Percentiles rank a stretch among this genome's conserved stretches.
Evolutionary conservation across 2,329 filamentous ascomycete species (phyloP).

Genomic region (Hypoxylon sp.): DNA sequence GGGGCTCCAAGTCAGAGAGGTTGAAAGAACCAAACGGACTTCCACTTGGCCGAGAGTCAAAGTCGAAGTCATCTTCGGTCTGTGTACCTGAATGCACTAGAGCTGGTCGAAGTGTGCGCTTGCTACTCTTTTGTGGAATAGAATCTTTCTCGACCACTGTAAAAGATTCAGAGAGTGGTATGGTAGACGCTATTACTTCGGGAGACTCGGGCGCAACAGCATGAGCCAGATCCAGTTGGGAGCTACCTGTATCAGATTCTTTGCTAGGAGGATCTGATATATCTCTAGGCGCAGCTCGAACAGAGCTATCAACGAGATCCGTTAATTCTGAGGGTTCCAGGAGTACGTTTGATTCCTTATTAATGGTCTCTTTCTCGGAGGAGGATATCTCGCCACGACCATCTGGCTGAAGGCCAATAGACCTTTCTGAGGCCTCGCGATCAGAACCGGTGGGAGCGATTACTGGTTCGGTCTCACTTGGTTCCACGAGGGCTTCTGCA

Average conservation of each 20-base stretch:
- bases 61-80: constrained; percentile 47
- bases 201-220: constrained; percentile 28
- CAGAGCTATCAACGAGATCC: constrained; percentile 6
- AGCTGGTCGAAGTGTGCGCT: constrained; percentile 40
- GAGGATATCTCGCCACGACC: not conserved
- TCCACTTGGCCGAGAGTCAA: constrained; percentile 29
- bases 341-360: not conserved
- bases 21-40: constrained; percentile 43
- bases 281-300: constrained; percentile 3
- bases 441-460: not conserved
- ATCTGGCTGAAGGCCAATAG: constrained; percentile 9
- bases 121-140: constrained; percentile 46
- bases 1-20: constrained; percentile 52
- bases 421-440: constrained; percentile 14
- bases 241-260: not conserved
- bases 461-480: constrained; percentile 7
- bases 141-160: constrained; percentile 37
- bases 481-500: constrained; percentile 5
- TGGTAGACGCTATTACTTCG: constrained; percentile 33
- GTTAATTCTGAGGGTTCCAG: not conserved
- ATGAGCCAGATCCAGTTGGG: constrained; percentile 14
- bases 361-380: not conserved
- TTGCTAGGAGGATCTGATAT: not conserved
- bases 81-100: constrained; percentile 53
- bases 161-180: constrained; percentile 44